A percentile compares a stretch with the other conserved stretches of the same genome.
phyloP scores from a whole-genome alignment of 768 basidiomycete species.

The Multifurca ochricompacta region DNA sequence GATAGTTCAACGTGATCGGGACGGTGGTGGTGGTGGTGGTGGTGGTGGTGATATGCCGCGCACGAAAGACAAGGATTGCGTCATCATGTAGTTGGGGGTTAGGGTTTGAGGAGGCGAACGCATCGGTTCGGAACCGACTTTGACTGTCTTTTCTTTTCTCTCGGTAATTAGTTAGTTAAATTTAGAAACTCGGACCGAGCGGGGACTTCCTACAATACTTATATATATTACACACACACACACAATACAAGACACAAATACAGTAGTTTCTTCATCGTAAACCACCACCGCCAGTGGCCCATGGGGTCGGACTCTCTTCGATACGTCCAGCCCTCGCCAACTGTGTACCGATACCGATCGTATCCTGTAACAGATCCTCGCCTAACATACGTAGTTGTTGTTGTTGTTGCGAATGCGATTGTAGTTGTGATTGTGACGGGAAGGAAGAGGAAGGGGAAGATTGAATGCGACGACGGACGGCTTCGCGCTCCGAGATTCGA shows the following conservation, averaged over 20 bases:
- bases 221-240: no score
- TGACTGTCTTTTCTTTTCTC: no score
- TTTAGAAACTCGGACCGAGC: no score
- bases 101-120: no score
- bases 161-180: no score
- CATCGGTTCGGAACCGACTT: no score
- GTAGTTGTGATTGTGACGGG: no score
- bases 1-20: conserved; percentile 47
- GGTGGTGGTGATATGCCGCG: conserved; percentile 36
- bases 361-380: conserved; percentile 54
- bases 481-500: conserved; percentile 41
- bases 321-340: conserved; percentile 41
- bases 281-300: conserved; percentile 21
- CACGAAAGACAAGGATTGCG: conserved; percentile 72
- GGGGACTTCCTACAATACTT: no score
- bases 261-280: conserved; percentile 88
- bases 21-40: conserved; percentile 37
- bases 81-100: conserved; percentile 93
- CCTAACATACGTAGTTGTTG: conserved; percentile 49
- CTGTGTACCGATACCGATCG: conserved; percentile 50
- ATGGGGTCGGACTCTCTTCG: conserved; percentile 63
- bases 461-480: no score
- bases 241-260: no score
- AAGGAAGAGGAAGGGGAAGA: no score
- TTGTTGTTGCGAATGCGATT: not conserved